These are phyloP conservation scores for Fusarium brevicatenulatum DNA, from an alignment of 2,329 filamentous ascomycete species.

Conservation along the genomic window DNA sequence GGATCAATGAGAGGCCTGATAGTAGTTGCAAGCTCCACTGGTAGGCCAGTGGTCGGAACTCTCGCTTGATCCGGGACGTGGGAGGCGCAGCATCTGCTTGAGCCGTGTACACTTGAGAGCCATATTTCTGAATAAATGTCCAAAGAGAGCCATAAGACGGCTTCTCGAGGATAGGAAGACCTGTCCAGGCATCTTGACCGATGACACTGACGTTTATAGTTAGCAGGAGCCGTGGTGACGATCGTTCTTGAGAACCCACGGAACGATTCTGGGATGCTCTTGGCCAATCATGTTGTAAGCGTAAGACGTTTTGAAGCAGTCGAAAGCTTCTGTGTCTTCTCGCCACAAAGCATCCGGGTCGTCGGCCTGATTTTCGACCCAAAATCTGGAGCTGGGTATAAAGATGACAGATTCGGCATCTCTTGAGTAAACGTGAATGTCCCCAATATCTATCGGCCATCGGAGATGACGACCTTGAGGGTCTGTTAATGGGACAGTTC, in stretches of 20 bases:
- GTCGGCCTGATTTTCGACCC: too few species aligned
- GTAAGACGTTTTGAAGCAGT: neutral
- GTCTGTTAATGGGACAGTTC: neutral
- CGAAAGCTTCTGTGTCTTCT: accelerated
- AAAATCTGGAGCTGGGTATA: too few species aligned
- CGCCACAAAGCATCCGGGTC: neutral
- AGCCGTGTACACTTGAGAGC: too few species aligned
- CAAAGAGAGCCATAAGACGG: neutral
- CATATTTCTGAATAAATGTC: too few species aligned
- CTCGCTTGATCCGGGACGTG: neutral
- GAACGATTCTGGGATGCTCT: neutral
- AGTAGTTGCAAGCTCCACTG: neutral
- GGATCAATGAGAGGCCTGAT: neutral
- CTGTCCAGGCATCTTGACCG: neutral
- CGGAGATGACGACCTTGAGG: neutral
- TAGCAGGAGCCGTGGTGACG: neutral
- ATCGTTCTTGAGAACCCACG: too few species aligned
- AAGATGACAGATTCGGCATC: neutral
- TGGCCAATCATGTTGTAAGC: neutral
- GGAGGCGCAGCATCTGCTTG: too few species aligned
- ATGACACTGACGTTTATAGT: neutral
- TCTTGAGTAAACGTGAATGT: neutral
- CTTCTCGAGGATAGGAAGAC: neutral
- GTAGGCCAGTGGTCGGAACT: neutral
- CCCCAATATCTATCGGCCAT: too few species aligned